Base-by-base conservation (phyloP, 768 basidiomycete species). In the Mycena vulgaris region DNA sequence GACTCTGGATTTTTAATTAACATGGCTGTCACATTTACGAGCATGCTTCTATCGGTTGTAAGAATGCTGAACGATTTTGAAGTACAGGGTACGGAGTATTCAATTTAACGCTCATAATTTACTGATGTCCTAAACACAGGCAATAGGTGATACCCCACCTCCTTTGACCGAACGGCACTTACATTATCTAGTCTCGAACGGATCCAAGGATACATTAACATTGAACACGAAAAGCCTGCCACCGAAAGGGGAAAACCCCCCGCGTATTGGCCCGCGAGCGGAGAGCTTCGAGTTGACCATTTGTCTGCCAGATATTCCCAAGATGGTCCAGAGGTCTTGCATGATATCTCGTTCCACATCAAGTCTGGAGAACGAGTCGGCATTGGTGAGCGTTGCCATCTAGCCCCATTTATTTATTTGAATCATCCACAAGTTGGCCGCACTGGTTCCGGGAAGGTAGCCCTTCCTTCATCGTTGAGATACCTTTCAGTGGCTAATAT, bases 191-290 rank as follows among this genome's bases (percentile, higher is more conserved):
- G 86, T 73, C 76, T 85, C 30, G 95, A 96, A 75, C 91, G 95
- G 66, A 90, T 95, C 0, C 87, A 92, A 61, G 92, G 77, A 2
- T 92, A 89, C 74, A 75, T 91, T 25, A 75, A 82, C 28, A 89
- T 90, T 63, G 90, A 91, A 35, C 88, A 89, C 51, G 90, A 92
- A 53, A 53, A 45, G 74, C 83, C 83, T 6, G 75, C 80, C 55
- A 81, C 81, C 0, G 70, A 80, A 30, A 66, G 74, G 7, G 85
- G 87, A 51, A 78, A 80, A 42, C 91, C 91, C 1, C 90, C 91
- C 1, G 90, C 91, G 2, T 85, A 89, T 61, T 93, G 91, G 91
- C 91, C 91, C 0, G 81, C 88, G 7, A 88, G 86, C 19, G 91
- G 91, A 17, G 81, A 85, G 23, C 80, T 92, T 30, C 75, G 80